Base-by-base conservation (phyloP, 345 rosid genomes). In the Cardiospermum halicacabum region DNA sequence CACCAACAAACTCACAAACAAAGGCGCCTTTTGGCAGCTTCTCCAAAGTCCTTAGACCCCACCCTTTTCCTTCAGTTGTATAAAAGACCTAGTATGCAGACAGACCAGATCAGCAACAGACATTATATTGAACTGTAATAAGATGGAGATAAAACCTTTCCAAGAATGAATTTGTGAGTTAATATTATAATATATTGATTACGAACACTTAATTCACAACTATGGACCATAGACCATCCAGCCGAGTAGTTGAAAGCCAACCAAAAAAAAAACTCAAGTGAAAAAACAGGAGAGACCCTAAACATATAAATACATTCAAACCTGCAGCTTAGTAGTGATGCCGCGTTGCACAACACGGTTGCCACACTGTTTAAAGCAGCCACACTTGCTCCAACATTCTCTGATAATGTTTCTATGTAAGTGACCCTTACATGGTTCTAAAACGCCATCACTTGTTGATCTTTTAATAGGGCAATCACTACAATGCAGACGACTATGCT, bases 301-400 rank as follows among this genome's bases (percentile, higher is more conserved):
- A 78, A 37, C 16, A 18, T 13, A 53, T 42, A 16, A 1, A 65
- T 40, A 34, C 31, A 49, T 21, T 19, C 26, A 48, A 21, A 91
- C 99, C 96, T 94, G 97, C 66, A 91, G 68, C 75, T 82, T 84
- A 78, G 78, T 77, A 49, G 67, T 79, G 69, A 91, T 75, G 61
- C 97, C 96, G 56, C 87, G 89, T 78, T 94, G 99, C 71, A 91
- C 86, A 25, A 94, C 89, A 58, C 97, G 83, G 70, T 94, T 94
- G 66, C 96, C 91, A 73, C 99, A 94, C 37, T 55, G 81, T 65
- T 76, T 82, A 65, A 68, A 70, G 69, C 99, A 94, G 45, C 96
- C 89, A 78, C 99, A 94, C 74, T 80, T 91, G 56, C 70, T 80
- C 97, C 99, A 94, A 53, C 99, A 94, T 67, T 94, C 97, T 74